Conservation (phyloP, 305 asterid species). For the Monarda citriodora region DNA sequence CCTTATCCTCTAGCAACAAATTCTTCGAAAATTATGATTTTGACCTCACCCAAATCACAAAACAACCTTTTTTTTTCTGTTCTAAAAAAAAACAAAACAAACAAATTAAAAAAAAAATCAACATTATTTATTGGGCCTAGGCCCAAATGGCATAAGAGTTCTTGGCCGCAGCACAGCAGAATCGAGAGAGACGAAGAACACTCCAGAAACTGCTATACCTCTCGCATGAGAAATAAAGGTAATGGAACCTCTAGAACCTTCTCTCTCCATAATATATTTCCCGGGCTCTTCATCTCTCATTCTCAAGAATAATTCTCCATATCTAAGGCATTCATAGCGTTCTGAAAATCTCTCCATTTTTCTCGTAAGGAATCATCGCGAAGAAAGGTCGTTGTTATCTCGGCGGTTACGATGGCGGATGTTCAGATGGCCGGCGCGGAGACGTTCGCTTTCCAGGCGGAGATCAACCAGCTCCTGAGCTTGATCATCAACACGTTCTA, state of each 20-base stretch:
- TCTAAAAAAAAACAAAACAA: too few species aligned
- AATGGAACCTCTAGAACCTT: conserved; percentile 28
- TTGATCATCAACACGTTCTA: conserved; percentile 57
- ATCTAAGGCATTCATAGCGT: too few species aligned
- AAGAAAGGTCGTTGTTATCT: background rate
- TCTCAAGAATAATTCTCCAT: background rate
- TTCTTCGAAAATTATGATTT: too few species aligned
- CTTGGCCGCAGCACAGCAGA: background rate
- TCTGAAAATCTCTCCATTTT: background rate
- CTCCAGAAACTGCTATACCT: background rate
- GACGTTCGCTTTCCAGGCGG: conserved; percentile 58
- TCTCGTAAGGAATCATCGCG: background rate
- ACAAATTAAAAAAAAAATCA: too few species aligned
- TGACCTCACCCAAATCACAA: too few species aligned
- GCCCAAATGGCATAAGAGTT: too few species aligned
- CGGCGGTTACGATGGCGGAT: conserved; percentile 33
- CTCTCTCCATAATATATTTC: background rate
- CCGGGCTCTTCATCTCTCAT: background rate
- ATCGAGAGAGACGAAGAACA: background rate
- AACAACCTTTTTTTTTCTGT: too few species aligned
- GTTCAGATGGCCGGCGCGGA: conserved; percentile 49
- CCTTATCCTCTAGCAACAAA: too few species aligned
- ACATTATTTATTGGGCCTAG: too few species aligned
- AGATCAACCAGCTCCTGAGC: conserved; percentile 52
- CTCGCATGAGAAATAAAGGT: background rate